These are phyloP conservation scores for Xylaria venustula DNA, from an alignment of 495 filamentous ascomycete species.

Conservation along the genomic window DNA sequence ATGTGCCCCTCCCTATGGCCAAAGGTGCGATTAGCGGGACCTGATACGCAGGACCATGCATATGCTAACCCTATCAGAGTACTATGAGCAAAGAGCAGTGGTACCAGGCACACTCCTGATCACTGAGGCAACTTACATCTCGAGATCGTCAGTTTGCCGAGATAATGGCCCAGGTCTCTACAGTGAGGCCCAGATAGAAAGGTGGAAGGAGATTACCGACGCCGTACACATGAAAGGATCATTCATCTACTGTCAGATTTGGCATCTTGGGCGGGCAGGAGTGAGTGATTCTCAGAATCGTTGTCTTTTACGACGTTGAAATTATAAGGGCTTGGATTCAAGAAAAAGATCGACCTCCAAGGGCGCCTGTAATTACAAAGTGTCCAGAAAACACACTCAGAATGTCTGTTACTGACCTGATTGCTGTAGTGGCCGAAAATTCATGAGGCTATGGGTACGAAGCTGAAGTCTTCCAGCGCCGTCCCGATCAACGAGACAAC, in stretches of 20 bases:
- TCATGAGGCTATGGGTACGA: constrained; percentile 27
- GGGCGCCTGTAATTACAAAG: too few species aligned
- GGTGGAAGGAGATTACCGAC: constrained; percentile 53
- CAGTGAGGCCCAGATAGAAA: constrained; percentile 42
- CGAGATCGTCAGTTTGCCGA: constrained; percentile 47
- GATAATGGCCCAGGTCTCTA: constrained; percentile 53
- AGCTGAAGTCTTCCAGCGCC: constrained; percentile 15
- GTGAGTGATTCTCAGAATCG: not conserved
- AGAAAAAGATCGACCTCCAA: too few species aligned
- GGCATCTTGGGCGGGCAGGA: constrained; percentile 51
- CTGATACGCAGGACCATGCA: constrained; percentile 25
- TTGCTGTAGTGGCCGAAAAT: constrained; percentile 34
- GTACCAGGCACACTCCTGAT: constrained; percentile 55
- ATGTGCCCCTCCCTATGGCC: constrained; percentile 11
- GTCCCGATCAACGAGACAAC: constrained; percentile 8
- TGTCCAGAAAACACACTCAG: not conserved
- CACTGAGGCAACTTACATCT: constrained; percentile 53
- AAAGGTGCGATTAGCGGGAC: constrained; percentile 8
- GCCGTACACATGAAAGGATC: constrained; percentile 53
- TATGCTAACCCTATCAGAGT: constrained; percentile 34
- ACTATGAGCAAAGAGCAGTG: constrained; percentile 55
- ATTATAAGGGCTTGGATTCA: not conserved
- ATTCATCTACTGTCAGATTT: constrained; percentile 55
- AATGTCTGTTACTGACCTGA: not conserved
- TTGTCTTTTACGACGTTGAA: not conserved